phyloP scores from a whole-genome alignment of 2,329 filamentous ascomycete species.

The Xylariaceae sp. region DNA sequence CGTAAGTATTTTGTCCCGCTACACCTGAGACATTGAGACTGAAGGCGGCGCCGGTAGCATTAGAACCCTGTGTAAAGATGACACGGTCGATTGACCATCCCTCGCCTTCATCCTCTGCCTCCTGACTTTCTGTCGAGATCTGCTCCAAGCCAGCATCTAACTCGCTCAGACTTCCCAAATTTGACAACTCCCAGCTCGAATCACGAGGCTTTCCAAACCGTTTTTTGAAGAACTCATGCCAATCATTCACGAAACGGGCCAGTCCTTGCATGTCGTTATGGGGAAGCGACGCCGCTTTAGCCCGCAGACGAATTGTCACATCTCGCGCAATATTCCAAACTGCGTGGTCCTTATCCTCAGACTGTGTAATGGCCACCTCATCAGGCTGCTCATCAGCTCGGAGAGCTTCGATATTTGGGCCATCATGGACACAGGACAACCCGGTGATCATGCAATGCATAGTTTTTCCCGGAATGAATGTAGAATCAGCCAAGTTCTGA shows the following conservation, averaged over 20 bases:
- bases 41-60: constrained; percentile 41
- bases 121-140: neutral
- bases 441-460: constrained; percentile 41
- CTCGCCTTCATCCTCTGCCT: neutral
- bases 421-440: constrained; percentile 27
- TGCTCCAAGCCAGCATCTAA: constrained; percentile 23
- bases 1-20: constrained; percentile 35
- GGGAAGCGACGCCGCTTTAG: constrained; percentile 33
- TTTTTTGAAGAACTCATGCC: constrained; percentile 36
- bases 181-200: constrained; percentile 50
- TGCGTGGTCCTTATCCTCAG: constrained; percentile 9
- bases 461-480: constrained; percentile 26
- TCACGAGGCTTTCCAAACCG: constrained; percentile 42
- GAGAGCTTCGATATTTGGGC: too few relatives aligned
- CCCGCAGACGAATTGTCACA: constrained; percentile 34
- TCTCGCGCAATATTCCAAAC: constrained; percentile 42
- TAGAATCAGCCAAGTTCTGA: constrained; percentile 1
- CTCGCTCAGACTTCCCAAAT: constrained; percentile 39
- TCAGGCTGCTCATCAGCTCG: too few relatives aligned
- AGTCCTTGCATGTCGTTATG: constrained; percentile 42
- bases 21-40: constrained; percentile 46
- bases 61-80: constrained; percentile 48
- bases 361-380: too few relatives aligned
- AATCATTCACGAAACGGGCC: constrained; percentile 42
- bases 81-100: constrained; percentile 39